Conservation (phyloP, 495 filamentous ascomycete species). For the Penicillium taxi region DNA sequence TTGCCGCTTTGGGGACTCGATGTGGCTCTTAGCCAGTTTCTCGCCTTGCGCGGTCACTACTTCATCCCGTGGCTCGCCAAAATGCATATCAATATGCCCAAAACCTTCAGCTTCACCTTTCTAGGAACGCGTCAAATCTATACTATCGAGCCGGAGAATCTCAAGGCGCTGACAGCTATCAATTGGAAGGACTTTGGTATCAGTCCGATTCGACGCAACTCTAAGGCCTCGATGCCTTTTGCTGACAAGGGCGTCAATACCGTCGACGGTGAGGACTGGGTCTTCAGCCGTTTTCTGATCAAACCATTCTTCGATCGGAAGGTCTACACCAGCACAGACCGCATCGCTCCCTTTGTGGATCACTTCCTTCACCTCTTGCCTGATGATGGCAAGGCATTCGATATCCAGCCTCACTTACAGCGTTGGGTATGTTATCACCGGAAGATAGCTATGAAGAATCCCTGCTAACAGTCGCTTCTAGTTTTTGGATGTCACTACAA, state of each 20-base stretch:
- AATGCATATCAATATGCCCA: too few relatives aligned
- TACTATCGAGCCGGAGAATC: slow-evolving; percentile 4
- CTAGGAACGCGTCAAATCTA: too few relatives aligned
- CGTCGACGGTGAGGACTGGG: background rate
- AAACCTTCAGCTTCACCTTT: too few relatives aligned
- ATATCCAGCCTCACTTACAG: slow-evolving; percentile 1
- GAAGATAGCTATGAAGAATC: too few relatives aligned
- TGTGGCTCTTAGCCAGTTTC: too few relatives aligned
- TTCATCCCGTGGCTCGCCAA: too few relatives aligned
- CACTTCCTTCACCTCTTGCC: background rate
- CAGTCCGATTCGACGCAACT: background rate
- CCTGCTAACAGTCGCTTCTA: too few relatives aligned
- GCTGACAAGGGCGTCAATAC: slow-evolving; percentile 5
- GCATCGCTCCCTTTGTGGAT: background rate
- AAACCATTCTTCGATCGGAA: slow-evolving; percentile 1
- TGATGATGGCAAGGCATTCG: background rate
- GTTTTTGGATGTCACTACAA: too few relatives aligned
- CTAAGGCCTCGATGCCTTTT: background rate
- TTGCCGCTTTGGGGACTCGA: too few relatives aligned
- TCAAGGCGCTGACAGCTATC: slow-evolving; percentile 1
- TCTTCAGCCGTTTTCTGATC: background rate
- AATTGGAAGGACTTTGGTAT: slow-evolving; percentile 5
- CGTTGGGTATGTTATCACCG: background rate
- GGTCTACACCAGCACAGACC: slow-evolving; percentile 2
- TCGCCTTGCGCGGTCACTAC: too few relatives aligned